Conservation (phyloP, 495 filamentous ascomycete species). For the Tuber microsphaerosporum region DNA sequence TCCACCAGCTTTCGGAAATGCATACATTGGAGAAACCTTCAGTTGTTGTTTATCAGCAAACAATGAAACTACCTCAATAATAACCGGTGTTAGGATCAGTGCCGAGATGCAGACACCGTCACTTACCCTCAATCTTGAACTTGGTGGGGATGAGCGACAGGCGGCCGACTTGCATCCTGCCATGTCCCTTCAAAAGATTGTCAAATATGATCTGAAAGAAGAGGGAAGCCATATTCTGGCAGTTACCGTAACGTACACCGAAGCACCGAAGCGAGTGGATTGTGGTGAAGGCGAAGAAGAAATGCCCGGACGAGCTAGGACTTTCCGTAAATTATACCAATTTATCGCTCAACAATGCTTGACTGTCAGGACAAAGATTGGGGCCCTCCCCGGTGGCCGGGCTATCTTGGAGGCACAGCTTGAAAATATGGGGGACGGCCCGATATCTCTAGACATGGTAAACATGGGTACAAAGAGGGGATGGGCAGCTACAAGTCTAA, state of each 20-base stretch:
- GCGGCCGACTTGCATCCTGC: conserved; percentile 55
- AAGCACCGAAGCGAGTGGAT: conserved; percentile 40
- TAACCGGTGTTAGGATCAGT: conserved; percentile 65
- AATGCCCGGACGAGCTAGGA: conserved; percentile 61
- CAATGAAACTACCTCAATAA: conserved; percentile 54
- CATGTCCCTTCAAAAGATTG: conserved; percentile 72
- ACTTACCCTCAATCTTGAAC: conserved; percentile 53
- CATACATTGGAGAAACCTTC: conserved; percentile 94
- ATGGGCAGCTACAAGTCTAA: conserved; percentile 48
- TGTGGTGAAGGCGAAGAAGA: conserved; percentile 55
- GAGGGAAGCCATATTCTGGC: conserved; percentile 88
- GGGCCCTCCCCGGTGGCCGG: conserved; percentile 47
- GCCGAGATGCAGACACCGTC: conserved; percentile 94
- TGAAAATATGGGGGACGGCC: conserved; percentile 77
- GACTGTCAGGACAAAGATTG: conserved; percentile 82
- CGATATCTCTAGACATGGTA: conserved; percentile 55
- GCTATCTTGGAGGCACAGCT: conserved; percentile 80
- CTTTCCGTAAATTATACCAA: conserved; percentile 93
- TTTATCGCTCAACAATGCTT: conserved; percentile 85
- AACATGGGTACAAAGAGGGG: conserved; percentile 49
- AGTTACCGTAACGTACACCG: conserved; percentile 79
- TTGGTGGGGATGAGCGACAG: conserved; percentile 43
- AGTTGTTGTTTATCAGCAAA: conserved; percentile 89
- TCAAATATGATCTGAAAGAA: conserved; percentile 81
- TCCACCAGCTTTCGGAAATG: conserved; percentile 83